Conservation (phyloP, 1,139 yeast genomes). For the Taphrina confusa region DNA sequence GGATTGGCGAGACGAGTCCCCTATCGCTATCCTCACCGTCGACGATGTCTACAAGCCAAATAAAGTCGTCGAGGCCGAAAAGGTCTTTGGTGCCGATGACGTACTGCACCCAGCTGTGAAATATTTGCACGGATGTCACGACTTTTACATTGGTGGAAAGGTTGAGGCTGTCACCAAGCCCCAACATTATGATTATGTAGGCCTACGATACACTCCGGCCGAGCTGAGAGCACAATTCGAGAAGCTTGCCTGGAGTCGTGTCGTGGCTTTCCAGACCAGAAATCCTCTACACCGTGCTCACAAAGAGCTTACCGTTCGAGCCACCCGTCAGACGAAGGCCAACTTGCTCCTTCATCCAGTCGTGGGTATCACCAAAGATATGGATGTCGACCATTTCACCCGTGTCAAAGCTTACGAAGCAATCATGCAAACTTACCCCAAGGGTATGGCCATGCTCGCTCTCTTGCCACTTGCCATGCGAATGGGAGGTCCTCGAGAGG, state of each 20-base stretch:
- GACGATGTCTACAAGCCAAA: conserved; percentile 80
- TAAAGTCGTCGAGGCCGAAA: conserved; percentile 73
- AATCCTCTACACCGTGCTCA: conserved; percentile 99
- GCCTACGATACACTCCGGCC: conserved; percentile 83
- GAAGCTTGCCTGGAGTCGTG: conserved; percentile 80
- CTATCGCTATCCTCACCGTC: conserved; percentile 71
- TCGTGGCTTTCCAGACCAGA: conserved; percentile 96
- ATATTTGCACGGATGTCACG: conserved; percentile 72
- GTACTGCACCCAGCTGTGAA: conserved; percentile 93
- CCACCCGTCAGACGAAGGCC: conserved; percentile 76
- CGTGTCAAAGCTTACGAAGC: conserved; percentile 94
- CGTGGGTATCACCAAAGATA: conserved; percentile 95
- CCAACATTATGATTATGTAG: conserved; percentile 86
- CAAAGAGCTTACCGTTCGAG: conserved; percentile 91
- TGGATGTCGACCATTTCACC: conserved; percentile 96
- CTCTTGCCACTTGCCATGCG: conserved; percentile 94
- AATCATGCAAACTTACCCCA: conserved; percentile 86
- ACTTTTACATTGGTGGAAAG: conserved; percentile 82
- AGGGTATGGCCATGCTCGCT: conserved; percentile 86
- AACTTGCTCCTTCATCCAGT: conserved; percentile 93
- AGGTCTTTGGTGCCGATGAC: conserved; percentile 85
- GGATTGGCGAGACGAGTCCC: conserved; percentile 79
- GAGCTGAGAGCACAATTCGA: conserved; percentile 82
- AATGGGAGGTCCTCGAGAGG: conserved; percentile 99
- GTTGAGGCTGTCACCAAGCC: conserved; percentile 82